Percentiles rank a stretch among this genome's conserved stretches.
These are phyloP conservation scores for Centrapalus pauciflorus DNA, from an alignment of 129 eudicot species.

Conservation along the genomic window DNA sequence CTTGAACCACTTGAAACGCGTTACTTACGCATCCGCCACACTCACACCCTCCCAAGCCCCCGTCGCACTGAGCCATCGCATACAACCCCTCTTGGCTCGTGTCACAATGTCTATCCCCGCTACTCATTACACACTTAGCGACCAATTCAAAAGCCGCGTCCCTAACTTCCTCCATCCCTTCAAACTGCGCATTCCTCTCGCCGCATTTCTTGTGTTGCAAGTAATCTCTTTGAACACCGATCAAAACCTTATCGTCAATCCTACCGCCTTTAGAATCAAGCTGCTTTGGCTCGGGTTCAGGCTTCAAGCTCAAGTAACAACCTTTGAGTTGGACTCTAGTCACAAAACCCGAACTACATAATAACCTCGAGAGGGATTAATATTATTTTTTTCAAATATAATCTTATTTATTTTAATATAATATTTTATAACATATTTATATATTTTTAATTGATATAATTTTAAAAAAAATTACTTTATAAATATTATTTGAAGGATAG, in stretches of 20 bases:
- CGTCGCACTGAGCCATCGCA: slow-evolving; percentile 49
- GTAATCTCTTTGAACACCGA: slow-evolving; percentile 9
- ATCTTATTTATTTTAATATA: no score
- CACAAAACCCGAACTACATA: slow-evolving; percentile 29
- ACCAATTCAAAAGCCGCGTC: slow-evolving; percentile 29
- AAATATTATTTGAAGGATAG: no score
- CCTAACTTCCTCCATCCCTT: slow-evolving; percentile 21
- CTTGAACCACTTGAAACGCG: slow-evolving; percentile 52
- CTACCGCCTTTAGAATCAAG: slow-evolving; percentile 8
- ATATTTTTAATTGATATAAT: no score
- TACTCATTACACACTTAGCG: slow-evolving; percentile 30
- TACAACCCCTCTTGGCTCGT: slow-evolving; percentile 26
- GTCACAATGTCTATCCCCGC: slow-evolving; percentile 31
- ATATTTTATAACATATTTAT: no score
- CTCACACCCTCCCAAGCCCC: slow-evolving; percentile 39
- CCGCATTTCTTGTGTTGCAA: slow-evolving; percentile 47
- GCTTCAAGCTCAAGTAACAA: slow-evolving; percentile 35
- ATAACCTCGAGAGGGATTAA: slow-evolving; percentile 14
- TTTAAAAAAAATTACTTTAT: no score
- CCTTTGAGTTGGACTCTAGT: slow-evolving; percentile 55
- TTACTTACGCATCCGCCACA: slow-evolving; percentile 48
- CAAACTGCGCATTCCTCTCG: not conserved
- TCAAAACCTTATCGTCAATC: slow-evolving; percentile 10
- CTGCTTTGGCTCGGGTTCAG: slow-evolving; percentile 21
- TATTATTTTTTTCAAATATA: no score